Base-by-base conservation (phyloP, 208 protist species). In the Leishmania braziliensis region DNA sequence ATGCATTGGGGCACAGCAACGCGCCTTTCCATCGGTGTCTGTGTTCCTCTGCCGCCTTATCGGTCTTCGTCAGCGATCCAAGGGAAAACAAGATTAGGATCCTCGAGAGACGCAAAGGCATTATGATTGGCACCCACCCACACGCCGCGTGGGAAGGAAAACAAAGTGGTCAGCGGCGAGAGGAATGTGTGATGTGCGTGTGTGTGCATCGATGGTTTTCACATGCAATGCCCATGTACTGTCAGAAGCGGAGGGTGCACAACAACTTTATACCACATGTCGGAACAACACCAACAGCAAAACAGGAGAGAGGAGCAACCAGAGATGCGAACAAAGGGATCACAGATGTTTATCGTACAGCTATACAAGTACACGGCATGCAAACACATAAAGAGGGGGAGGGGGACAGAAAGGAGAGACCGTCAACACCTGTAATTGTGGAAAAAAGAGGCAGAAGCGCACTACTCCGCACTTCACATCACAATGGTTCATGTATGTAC, bases 141-240 rank as follows among this genome's bases (percentile, higher is more conserved):
- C 46, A 36, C 48, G 16, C 29, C 14, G 46, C 5, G 48, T 26
- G 23, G 18, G 43, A 56, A 39, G 54, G 60, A 85, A 85, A 85
- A 66, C 66, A 82, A 82, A 77, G 39, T 20, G 60, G 53, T 63
- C 33, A 70, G 65, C 39, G 36, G 18, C 6, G 5, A 16, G 65
- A 12, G 23, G 39, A 26, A 12, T 29, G 43, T 46, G 66, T 18
- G 5, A 33, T 29, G 63, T 69, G 29, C 10, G 29, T 9, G 26
- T 0, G n/a, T 10, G 26, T 33, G 46, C 3, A 10, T 9, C 62
- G 3, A 73, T 53, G 16, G 46, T 12, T 46, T 10, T 36, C 69
- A 73, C 23, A 53, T 73, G 10, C 20, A 18, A 29, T 73, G 20
- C 9, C 39, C 43, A 18, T 36, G 29, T 46, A 10, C 46, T 73